Evolutionary conservation across 805 yeast species (phyloP).

Genomic region (Yarrowia keelungensis): DNA sequence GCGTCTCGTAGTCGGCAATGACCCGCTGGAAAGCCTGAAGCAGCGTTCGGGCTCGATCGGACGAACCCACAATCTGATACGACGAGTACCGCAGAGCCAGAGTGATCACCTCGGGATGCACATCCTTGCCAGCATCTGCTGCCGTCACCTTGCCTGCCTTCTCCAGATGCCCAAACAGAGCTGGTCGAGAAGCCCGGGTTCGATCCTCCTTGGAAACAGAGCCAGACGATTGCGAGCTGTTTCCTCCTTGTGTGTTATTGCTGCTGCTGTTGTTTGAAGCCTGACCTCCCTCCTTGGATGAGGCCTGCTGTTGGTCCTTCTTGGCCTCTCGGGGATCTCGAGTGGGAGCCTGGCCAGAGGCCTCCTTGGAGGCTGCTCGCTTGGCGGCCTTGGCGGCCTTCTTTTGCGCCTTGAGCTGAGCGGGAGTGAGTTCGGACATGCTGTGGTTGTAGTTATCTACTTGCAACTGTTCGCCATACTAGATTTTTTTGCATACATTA

Average conservation of each 20-base stretch:
- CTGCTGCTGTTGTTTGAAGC: slow-evolving; percentile 30
- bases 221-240: slow-evolving; percentile 6
- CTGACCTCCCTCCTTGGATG: slow-evolving; percentile 37
- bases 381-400: slow-evolving; percentile 91
- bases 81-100: slow-evolving; percentile 82
- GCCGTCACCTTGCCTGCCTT: slow-evolving; percentile 52
- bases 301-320: slow-evolving; percentile 17
- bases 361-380: slow-evolving; percentile 85
- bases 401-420: slow-evolving; percentile 84
- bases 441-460: background rate
- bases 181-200: slow-evolving; percentile 43
- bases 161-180: slow-evolving; percentile 53
- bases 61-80: slow-evolving; percentile 88
- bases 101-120: slow-evolving; percentile 85
- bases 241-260: slow-evolving; percentile 29
- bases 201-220: slow-evolving; percentile 13
- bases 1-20: slow-evolving; percentile 81
- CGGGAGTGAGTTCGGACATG: slow-evolving; percentile 59
- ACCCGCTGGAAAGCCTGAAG: slow-evolving; percentile 81
- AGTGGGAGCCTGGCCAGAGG: slow-evolving; percentile 53
- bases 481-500: slow-evolving; percentile 22
- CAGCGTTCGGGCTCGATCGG: slow-evolving; percentile 84
- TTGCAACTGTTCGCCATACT: background rate
- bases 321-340: slow-evolving; percentile 49
- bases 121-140: slow-evolving; percentile 57